Base-by-base conservation (phyloP, 768 basidiomycete species). In the Suillus subaureus region DNA sequence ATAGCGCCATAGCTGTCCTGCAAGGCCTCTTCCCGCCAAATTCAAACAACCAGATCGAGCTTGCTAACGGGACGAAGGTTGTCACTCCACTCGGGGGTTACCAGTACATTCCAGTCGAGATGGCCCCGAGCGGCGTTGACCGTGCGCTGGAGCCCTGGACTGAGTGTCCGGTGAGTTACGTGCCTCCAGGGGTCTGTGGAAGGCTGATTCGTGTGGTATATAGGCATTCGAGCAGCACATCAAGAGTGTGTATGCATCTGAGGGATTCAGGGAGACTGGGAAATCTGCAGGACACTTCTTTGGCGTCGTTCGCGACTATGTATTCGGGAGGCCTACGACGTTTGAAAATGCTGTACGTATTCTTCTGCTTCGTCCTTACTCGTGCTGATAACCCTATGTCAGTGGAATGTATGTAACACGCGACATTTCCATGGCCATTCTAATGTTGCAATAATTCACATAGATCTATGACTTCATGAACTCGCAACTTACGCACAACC, bases 1-100 rank as follows among this genome's bases (percentile, higher is more conserved):
- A 95, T 80, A 89, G 90, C 12, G 88, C 91, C 31, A 89, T 91
- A 62, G 93, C 94, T 5, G 79, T 94, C 61, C 80, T 93, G 51
- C 94, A 96, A 73, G 93, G 93, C 12, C 80, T 95, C 66, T 93
- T 89, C 83, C 93, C 93, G 7, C 92, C 93, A 3, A 91, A 84
- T 64, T 77, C 81, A 7, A 82, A 83, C 52, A 90, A 91, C 78
- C 87, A 83, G 71, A 89, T 90, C 64, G 81, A 81, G 11, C 87
- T 96, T 28, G 92, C 93, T 9, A 93, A 96, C 71, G 90, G 89
- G 70, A 87, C 88, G 26, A 85, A 80, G 31, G 77, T 96, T 65
- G 81, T 86, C 31, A 85, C 90, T 8, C 92, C 93, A n/a, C 84
- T 95, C 33, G 87, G 88, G 9, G 91, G 92, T 1, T 96, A 94